phyloP scores from a whole-genome alignment of 176 grass and related monocot genomes.

The Coix lacrymajobi region DNA sequence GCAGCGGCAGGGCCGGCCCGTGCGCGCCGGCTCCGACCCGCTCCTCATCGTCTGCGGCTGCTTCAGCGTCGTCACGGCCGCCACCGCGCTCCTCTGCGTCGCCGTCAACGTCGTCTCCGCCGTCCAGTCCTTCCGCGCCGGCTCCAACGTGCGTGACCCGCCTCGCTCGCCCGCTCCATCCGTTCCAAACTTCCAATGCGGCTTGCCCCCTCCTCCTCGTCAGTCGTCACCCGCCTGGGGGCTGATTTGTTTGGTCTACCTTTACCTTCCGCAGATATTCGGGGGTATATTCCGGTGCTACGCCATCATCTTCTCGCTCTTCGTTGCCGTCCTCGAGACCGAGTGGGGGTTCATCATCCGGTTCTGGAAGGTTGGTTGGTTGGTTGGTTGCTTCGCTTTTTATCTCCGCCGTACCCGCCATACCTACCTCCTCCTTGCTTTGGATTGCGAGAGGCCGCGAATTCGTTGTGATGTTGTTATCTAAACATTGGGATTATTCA shows the following conservation, averaged over 20 bases:
- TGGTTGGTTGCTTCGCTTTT: neutral
- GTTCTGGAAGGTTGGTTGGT: constrained; percentile 44
- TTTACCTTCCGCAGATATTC: constrained; percentile 45
- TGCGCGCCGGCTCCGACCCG: constrained; percentile 41
- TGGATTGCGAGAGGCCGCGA: neutral
- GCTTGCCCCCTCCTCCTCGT: neutral
- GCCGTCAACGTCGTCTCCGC: constrained; percentile 81
- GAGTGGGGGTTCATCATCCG: constrained; percentile 79
- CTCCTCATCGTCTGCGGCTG: constrained; percentile 80
- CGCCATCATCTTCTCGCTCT: constrained; percentile 66
- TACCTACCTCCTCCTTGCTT: neutral
- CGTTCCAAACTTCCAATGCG: neutral
- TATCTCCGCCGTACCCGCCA: neutral
- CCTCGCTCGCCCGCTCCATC: neutral
- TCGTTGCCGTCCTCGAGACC: constrained; percentile 73
- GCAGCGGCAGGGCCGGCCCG: neutral
- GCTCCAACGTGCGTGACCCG: constrained; percentile 52
- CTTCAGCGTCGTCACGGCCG: constrained; percentile 81
- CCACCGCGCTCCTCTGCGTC: constrained; percentile 68
- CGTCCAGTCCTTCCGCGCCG: constrained; percentile 53
- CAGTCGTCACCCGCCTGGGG: neutral
- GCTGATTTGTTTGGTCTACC: neutral
- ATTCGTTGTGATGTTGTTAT: neutral
- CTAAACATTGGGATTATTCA: neutral
- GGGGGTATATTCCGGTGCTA: constrained; percentile 91